Conservation (phyloP, 305 asterid genomes). For the Fraxinus xanthoxyloides region DNA sequence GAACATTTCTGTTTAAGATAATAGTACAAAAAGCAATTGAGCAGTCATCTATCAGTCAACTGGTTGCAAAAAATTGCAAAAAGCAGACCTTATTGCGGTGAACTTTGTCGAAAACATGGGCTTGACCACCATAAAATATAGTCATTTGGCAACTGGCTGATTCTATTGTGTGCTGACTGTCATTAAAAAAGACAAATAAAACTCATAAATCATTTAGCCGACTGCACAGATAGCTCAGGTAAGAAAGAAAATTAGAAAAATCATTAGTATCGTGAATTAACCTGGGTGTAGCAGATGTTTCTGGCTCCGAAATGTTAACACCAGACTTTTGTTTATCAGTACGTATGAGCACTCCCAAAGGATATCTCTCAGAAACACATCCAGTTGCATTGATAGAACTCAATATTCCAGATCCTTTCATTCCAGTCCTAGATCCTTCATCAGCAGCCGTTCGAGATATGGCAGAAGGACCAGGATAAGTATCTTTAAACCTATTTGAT, state of each 20-base stretch:
- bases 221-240: not conserved
- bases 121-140: conserved; percentile 91
- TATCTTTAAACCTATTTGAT: conserved; percentile 60
- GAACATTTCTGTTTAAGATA: not conserved
- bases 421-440: conserved; percentile 96
- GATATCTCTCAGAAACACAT: conserved; percentile 49
- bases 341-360: conserved; percentile 59
- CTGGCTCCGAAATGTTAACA: conserved; percentile 54
- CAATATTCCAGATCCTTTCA: conserved; percentile 75
- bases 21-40: not conserved
- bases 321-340: conserved; percentile 54
- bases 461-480: conserved; percentile 48
- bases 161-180: conserved; percentile 58
- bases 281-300: conserved; percentile 57
- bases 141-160: conserved; percentile 75
- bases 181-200: conserved; percentile 24
- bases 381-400: conserved; percentile 56
- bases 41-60: not conserved
- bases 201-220: conserved; percentile 9
- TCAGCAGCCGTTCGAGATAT: conserved; percentile 82
- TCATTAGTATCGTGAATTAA: conserved; percentile 21
- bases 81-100: conserved; percentile 74
- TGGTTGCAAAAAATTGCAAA: not conserved
- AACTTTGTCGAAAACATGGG: conserved; percentile 86
- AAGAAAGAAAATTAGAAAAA: not conserved